Evolutionary conservation across 805 yeast genomes (phyloP), one percentile per base, ranked within the genome.

Genomic region (Suhomyces sp.): DNA sequence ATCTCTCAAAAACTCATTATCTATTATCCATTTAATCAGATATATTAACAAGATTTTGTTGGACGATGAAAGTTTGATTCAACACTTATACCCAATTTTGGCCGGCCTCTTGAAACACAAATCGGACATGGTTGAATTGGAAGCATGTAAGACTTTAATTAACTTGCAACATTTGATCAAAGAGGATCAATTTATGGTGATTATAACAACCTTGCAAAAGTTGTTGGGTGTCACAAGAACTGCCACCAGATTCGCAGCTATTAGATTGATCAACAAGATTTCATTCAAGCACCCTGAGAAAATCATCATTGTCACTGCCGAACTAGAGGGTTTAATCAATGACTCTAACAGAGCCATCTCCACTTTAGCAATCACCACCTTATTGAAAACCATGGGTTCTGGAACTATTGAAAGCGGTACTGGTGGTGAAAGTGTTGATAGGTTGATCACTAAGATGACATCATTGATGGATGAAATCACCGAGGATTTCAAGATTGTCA

Each of bases 301-400:
- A 62, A 81, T 87, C 48, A 83, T 87, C 57, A 81, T 82, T 44
- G 90, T 96, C 68, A 94, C 90, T 65, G 75, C 80, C 47, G 97
- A 92, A 68, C 80, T 94, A 64, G 98, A 94, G 72, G 75, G 83
- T 29, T 79, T 94, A 67, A 89, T 94, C 62, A 86, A 86, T 65
- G 98, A 93, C 69, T 68, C 92, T 22, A 91, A 89, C 73, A 84
- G 97, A 72, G 86, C 97, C 31, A 84, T 94, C 58, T 93, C 98
- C 12, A 94, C 99, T 13, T 93, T 90, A 71, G 97, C 99, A 24
- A 94, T 94, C 67, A 94, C 98, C 31, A 93, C 98, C 2, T 78
- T 94, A 64, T 82, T 94, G 69, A 94, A 93, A 74, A 93, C 98
- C 1, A 97, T 97, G 66, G 91, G 92, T 57, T 86, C 89, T 55